Base-by-base conservation (phyloP, 768 basidiomycete genomes). In the Boletus vermiculosoides region DNA sequence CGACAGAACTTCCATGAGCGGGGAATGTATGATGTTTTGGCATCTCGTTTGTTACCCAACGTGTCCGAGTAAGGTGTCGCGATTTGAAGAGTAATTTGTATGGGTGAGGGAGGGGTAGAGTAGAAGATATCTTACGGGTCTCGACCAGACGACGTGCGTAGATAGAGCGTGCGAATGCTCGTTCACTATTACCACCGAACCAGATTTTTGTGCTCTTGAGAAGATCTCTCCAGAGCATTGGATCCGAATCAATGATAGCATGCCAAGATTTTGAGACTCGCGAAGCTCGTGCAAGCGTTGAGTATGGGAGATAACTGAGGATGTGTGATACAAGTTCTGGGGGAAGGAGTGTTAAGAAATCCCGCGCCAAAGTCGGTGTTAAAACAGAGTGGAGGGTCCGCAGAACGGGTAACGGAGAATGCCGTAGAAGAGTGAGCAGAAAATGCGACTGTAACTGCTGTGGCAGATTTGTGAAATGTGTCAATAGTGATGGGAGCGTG, bases 51-150 rank as follows among this genome's bases (percentile, higher is more conserved):
- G 80, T 80, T 16, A 90, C 81, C 93, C 94, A 96, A 41, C 87
- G 86, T 23, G 84, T 85, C 11, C 86, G 83, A 16, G 90, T 88
- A 40, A 91, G 81, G 65, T 87, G 85, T 33, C 95, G 85, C 1
- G 93, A 92, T 72, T 95, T 93, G 82, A 97, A 97, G 12, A 98
- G 83, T 50, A 89, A 83, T 72, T 98, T 97, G 76, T 86, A 94
- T 0, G 94, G 94, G 64, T 94, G 91, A 23, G 91, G 85, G 13
- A 86, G 80, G 20, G 88, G 85, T 5, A 91, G 82, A 16, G 81
- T 72, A 39, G 74, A 74, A 16, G 79, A 79, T 51, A 75, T 63
- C 49, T 60, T 62, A 23, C 72, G 71, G 13, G 63, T 70, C 59
- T 74, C 66, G 28, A 77, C 76, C 46, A 78, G 73, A 55, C 90